Evolutionary conservation across 371 early-diverging fungal species (phyloP).

Genomic region (Rhizopus sp.): DNA sequence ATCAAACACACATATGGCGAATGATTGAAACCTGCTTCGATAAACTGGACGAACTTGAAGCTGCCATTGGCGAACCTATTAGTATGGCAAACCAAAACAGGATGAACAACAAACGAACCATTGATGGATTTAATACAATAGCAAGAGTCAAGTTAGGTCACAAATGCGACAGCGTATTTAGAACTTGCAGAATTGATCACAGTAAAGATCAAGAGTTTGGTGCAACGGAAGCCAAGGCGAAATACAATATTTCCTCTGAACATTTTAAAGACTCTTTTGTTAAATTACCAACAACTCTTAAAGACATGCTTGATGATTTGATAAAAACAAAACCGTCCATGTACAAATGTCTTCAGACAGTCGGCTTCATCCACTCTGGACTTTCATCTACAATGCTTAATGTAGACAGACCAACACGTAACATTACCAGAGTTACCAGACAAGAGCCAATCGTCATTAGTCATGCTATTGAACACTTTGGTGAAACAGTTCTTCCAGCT

Average conservation of each 20-base stretch:
- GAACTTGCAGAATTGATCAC: slow-evolving; percentile 2
- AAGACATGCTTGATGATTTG: slow-evolving; percentile 5
- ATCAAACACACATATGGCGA: slow-evolving; percentile 20
- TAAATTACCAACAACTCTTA: slow-evolving; percentile 6
- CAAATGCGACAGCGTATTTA: slow-evolving; percentile 7
- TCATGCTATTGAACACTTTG: slow-evolving; percentile 10
- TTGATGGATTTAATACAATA: not conserved
- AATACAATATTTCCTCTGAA: slow-evolving; percentile 1
- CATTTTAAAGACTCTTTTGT: slow-evolving; percentile 1
- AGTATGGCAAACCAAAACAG: slow-evolving; percentile 3
- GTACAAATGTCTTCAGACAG: slow-evolving; percentile 4
- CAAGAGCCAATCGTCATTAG: slow-evolving; percentile 9
- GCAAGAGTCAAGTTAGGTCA: not conserved
- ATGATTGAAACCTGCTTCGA: slow-evolving; percentile 13
- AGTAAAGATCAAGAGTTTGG: slow-evolving; percentile 7
- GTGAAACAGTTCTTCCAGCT: slow-evolving; percentile 12
- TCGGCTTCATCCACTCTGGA: slow-evolving; percentile 13
- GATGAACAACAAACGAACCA: not conserved
- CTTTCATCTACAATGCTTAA: slow-evolving; percentile 11
- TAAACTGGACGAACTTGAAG: slow-evolving; percentile 3
- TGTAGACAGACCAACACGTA: slow-evolving; percentile 13
- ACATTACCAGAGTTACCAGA: slow-evolving; percentile 14
- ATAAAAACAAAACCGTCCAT: slow-evolving; percentile 1
- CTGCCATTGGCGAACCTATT: slow-evolving; percentile 2
- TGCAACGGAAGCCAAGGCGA: slow-evolving; percentile 4